Base-by-base conservation (phyloP, 2,329 filamentous ascomycete species). In the Fusarium concolor region DNA sequence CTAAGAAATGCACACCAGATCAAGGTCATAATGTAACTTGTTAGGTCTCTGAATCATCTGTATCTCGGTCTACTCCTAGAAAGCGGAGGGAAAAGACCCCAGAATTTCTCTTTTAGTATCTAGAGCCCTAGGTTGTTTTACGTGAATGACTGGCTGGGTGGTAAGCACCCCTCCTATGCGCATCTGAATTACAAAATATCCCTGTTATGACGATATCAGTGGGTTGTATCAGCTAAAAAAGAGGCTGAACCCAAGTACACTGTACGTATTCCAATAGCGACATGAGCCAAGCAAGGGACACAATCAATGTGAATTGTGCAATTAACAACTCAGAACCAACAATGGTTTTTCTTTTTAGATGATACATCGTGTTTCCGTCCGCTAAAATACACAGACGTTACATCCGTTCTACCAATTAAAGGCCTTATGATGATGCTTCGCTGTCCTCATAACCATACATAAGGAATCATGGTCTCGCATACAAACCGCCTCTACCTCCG, bases 401-500 rank as follows among this genome's bases (percentile, higher is more conserved):
- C 38, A 41, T 55, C 44, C 12, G 31, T 29, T n/a, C 31, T 38
- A 35, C 20, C 38, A 20, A 20, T 47, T 49, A 4, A 29, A 46
- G 29, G 45, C 50, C 42, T 39, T 71, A 72, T 64, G 31, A 74
- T 74, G 72, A 53, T 60, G 59, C 65, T 58, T 71, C 56, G 71
- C 55, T 62, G 55, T 64, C 69, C 69, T 61, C 35, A 44, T 14
- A 56, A 53, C 47, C 53, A 39, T 41, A 47, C 61, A 62, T 65
- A 62, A 65, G 62, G 58, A 70, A 72, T 56, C 68, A 77, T 77
- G 75, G 73, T 77, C 56, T 75, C 75, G 29, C 65, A 62, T 49
- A 72, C 71, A 29, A 77, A 76, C 54, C 72, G 76, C 50, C 68
- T 79, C 33, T 79, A 76, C 62, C 56, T 79, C 33, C 80, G 80